Evolutionary conservation across 2,329 filamentous ascomycete species (phyloP), one percentile per base, ranked within the genome.

Genomic region (Niveomyces coronatus): DNA sequence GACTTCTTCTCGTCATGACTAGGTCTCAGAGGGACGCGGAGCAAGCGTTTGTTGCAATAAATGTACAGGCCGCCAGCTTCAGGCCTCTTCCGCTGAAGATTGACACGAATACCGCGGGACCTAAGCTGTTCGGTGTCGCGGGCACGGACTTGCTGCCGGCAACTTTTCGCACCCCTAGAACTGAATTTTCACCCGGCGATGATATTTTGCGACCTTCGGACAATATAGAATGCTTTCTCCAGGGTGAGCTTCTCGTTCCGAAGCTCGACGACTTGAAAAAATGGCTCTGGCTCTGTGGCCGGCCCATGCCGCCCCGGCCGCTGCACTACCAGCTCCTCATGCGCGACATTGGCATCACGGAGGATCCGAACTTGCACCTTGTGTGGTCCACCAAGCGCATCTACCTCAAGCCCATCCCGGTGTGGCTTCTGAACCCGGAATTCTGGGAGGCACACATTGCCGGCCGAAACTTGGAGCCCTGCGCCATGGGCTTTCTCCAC

Each of bases 401-500:
- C 15, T 51, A 50, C 29, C 31, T 65, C 9, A 65, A 65, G 40
- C 61, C 62, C 1, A 42, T 64, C 1, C 67, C 67, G 1, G 40
- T 48, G 2, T 68, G 56, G 33, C 50, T 68, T 1, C 49, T 67
- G 0, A 52, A 53, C 19, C 49, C 52, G 9, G 39, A 47, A 11
- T 57, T 65, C 45, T 63, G 63, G 64, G 41, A 48, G 9, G 41
- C 34, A 31, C 44, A 56, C 10, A 49, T 63, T 11, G 42, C 44
- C 31, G 40, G 43, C 15, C 35, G 17, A 13, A 24, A 7, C 23
- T 24, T 24, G 8, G 23, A 24, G 23, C 23, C 13, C 23, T 54
- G 50, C 36, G 61, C 58, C 9, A 51, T 53, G 14, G 61, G 62
- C 3, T 61, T 62, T 27, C 50, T 65, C 9, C 56, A 52, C 44